Percentiles rank a stretch among this genome's conserved stretches.
These are phyloP conservation scores for Yamadazyma laniorum DNA, from an alignment of 805 yeast genomes.

Conservation along the genomic window DNA sequence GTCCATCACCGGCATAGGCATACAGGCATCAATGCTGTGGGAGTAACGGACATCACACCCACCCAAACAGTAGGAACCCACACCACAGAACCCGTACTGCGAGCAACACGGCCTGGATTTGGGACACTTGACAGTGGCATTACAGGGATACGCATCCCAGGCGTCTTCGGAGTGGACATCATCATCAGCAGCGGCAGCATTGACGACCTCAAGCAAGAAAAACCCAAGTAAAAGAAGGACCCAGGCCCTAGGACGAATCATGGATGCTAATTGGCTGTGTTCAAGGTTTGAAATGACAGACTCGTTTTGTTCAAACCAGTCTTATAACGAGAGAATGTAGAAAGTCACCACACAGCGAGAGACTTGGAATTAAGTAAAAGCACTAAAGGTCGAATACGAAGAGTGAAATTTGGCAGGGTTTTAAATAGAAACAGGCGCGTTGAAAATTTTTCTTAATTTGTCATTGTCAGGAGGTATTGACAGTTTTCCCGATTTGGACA, in stretches of 20 bases:
- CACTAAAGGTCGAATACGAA: too few relatives aligned
- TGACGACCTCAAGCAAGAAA: conserved; percentile 9
- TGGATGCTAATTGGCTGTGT: not conserved
- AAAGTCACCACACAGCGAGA: too few relatives aligned
- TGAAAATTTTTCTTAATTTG: conserved; percentile 9
- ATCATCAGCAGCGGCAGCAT: conserved; percentile 5
- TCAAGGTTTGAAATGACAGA: not conserved
- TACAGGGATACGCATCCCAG: conserved; percentile 39
- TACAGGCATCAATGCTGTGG: conserved; percentile 63
- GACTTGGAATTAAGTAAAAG: too few relatives aligned
- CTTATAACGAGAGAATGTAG: too few relatives aligned
- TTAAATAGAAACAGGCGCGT: conserved; percentile 4
- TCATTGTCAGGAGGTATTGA: conserved; percentile 7
- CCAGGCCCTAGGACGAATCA: conserved; percentile 6
- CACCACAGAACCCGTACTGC: conserved; percentile 76
- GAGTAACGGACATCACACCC: conserved; percentile 84
- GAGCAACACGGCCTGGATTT: conserved; percentile 82
- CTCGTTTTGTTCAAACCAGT: too few relatives aligned
- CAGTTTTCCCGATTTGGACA: conserved; percentile 6
- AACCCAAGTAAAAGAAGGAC: conserved; percentile 6
- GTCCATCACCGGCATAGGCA: conserved; percentile 81
- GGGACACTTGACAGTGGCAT: conserved; percentile 62
- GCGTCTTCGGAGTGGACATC: conserved; percentile 8
- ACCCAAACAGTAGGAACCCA: conserved; percentile 75
- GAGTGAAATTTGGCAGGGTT: not conserved